Conservation (phyloP, 2,329 filamentous ascomycete genomes). For the Talaromyces piceae region DNA sequence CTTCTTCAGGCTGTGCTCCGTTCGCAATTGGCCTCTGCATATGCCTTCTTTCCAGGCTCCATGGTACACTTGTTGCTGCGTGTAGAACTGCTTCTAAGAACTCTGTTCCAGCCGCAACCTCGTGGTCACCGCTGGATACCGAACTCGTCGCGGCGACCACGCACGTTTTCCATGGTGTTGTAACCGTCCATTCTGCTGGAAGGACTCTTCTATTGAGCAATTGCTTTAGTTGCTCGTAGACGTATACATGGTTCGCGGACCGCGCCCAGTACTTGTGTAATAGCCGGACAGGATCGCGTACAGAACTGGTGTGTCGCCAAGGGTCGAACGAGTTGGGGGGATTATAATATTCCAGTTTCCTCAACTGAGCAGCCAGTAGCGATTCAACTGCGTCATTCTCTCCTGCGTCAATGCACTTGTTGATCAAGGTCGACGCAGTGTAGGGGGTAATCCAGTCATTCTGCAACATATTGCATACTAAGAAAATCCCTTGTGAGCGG, state of each 20-base stretch:
- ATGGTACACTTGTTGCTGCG: slow-evolving; percentile 15
- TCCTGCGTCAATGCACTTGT: slow-evolving; percentile 22
- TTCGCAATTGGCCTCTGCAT: not conserved
- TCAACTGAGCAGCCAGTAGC: slow-evolving; percentile 27
- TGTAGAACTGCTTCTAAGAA: slow-evolving; percentile 27
- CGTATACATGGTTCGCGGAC: slow-evolving; percentile 19
- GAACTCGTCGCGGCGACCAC: slow-evolving; percentile 31
- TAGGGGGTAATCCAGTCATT: slow-evolving; percentile 28
- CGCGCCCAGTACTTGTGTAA: slow-evolving; percentile 23
- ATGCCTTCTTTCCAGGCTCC: not conserved
- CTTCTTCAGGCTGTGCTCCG: not conserved
- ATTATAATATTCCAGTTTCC: slow-evolving; percentile 19
- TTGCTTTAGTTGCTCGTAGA: slow-evolving; percentile 28
- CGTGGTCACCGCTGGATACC: slow-evolving; percentile 26
- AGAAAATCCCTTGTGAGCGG: slow-evolving; percentile 32
- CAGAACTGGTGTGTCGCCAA: slow-evolving; percentile 10
- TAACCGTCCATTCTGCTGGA: slow-evolving; percentile 36
- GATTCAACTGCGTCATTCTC: slow-evolving; percentile 31
- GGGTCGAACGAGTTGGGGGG: slow-evolving; percentile 23
- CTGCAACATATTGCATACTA: slow-evolving; percentile 30
- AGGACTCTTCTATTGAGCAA: slow-evolving; percentile 26
- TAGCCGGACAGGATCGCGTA: slow-evolving; percentile 24
- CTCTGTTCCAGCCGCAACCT: slow-evolving; percentile 24
- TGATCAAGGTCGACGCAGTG: slow-evolving; percentile 26
- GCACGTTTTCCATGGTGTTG: slow-evolving; percentile 28